Conservation (phyloP, 306 rosid species). For the Glycine tomentella region DNA sequence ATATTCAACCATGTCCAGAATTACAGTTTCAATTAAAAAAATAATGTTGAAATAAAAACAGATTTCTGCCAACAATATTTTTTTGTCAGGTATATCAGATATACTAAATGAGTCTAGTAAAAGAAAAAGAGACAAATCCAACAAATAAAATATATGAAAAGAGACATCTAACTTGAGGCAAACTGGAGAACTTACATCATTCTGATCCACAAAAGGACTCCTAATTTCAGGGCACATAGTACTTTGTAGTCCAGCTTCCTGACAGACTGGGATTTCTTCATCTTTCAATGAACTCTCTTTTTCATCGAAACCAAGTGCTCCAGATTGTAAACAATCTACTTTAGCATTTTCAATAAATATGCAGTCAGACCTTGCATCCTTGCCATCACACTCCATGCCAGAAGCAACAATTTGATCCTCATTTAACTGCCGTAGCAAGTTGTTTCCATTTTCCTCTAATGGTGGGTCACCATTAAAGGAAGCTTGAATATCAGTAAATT, state of each 20-base stretch:
- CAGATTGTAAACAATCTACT: constrained; percentile 51
- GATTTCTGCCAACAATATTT: not conserved
- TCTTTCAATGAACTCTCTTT: constrained; percentile 55
- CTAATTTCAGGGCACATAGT: constrained; percentile 53
- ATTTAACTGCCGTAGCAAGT: constrained; percentile 47
- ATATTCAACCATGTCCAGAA: too few species aligned
- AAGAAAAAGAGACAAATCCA: constrained; percentile 25
- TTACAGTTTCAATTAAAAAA: not conserved
- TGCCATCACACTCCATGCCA: constrained; percentile 63
- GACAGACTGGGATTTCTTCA: constrained; percentile 54
- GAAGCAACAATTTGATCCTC: constrained; percentile 57
- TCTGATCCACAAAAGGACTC: constrained; percentile 57
- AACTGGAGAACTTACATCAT: constrained; percentile 66
- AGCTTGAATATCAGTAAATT: constrained; percentile 48
- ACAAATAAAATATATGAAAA: constrained; percentile 28
- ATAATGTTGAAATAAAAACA: not conserved
- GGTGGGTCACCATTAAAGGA: constrained; percentile 54
- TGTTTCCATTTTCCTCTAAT: constrained; percentile 56
- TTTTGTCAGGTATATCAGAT: constrained; percentile 18
- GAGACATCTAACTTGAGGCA: constrained; percentile 10
- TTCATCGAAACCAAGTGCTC: constrained; percentile 56
- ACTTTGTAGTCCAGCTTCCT: constrained; percentile 58
- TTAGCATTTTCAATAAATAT: constrained; percentile 51
- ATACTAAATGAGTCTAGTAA: constrained; percentile 1
- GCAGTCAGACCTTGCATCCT: constrained; percentile 53